Conservation (phyloP, 106 monocot species). For the Dendrobium nobile region DNA sequence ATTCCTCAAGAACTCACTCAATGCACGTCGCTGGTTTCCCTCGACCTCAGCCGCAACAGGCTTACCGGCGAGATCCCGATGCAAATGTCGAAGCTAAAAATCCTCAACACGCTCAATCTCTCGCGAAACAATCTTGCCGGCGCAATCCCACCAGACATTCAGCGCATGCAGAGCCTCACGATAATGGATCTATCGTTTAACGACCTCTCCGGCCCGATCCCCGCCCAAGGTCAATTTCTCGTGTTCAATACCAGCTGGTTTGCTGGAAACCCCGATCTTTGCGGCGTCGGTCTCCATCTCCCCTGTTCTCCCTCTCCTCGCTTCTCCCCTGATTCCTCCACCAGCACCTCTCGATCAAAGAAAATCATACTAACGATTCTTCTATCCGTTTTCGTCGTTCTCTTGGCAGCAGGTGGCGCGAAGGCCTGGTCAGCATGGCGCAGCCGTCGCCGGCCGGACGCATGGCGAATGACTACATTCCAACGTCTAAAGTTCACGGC, state of each 20-base stretch:
- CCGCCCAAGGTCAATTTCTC: slow-evolving; percentile 62
- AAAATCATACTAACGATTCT: slow-evolving; percentile 17
- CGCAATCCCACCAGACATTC: slow-evolving; percentile 49
- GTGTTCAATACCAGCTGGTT: slow-evolving; percentile 80
- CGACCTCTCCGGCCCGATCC: slow-evolving; percentile 50
- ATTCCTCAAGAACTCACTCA: slow-evolving; percentile 36
- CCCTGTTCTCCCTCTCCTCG: not conserved
- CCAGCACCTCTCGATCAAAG: not conserved
- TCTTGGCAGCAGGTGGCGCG: slow-evolving; percentile 3
- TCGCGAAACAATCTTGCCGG: slow-evolving; percentile 54
- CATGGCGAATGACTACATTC: slow-evolving; percentile 80
- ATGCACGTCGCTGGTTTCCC: slow-evolving; percentile 34
- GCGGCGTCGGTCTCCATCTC: slow-evolving; percentile 29
- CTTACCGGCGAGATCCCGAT: slow-evolving; percentile 46
- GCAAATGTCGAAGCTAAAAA: slow-evolving; percentile 32
- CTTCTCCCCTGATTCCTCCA: not conserved
- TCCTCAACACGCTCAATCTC: slow-evolving; percentile 75
- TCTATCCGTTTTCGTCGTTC: not conserved
- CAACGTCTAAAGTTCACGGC: slow-evolving; percentile 64
- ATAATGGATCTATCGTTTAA: slow-evolving; percentile 84
- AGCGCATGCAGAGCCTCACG: slow-evolving; percentile 69
- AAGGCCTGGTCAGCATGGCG: slow-evolving; percentile 14
- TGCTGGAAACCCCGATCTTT: slow-evolving; percentile 66
- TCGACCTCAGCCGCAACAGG: slow-evolving; percentile 62
- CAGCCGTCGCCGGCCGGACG: slow-evolving; percentile 5